Evolutionary conservation across 805 yeast species (phyloP).

Genomic region (Pichia deserticola): DNA sequence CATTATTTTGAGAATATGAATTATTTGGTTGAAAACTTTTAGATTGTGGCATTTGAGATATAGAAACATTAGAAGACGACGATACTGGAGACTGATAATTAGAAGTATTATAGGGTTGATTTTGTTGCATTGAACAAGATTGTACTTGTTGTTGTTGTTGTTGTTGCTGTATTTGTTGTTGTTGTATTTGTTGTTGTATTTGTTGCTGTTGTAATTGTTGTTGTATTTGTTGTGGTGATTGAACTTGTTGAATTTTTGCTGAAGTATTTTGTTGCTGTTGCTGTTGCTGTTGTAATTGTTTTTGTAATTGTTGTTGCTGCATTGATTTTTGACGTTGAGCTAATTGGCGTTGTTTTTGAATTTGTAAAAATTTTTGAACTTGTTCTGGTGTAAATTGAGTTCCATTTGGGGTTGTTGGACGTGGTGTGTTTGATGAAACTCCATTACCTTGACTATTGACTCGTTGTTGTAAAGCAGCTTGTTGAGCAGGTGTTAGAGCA

Average conservation of each 20-base stretch:
- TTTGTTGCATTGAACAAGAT: no score
- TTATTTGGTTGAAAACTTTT: neutral
- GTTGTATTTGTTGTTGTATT: slow-evolving; percentile 5
- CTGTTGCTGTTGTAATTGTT: slow-evolving; percentile 22
- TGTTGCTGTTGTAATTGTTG: slow-evolving; percentile 14
- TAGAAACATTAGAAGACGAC: neutral
- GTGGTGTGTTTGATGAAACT: neutral
- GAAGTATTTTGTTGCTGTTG: slow-evolving; percentile 9
- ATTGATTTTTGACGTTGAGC: slow-evolving; percentile 26
- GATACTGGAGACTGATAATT: neutral
- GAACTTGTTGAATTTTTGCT: neutral
- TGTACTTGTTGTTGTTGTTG: slow-evolving; percentile 4
- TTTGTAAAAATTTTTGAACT: slow-evolving; percentile 47
- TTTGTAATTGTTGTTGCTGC: slow-evolving; percentile 33
- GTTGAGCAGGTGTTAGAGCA: slow-evolving; percentile 9
- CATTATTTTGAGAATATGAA: neutral
- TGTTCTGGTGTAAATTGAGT: slow-evolving; percentile 56
- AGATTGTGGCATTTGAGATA: neutral
- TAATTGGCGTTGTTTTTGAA: slow-evolving; percentile 40
- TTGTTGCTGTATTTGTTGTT: slow-evolving; percentile 7
- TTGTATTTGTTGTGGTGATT: slow-evolving; percentile 3
- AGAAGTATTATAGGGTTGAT: neutral
- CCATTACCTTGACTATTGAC: neutral
- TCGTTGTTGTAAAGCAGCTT: neutral
- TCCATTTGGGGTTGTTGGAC: slow-evolving; percentile 47